Evolutionary conservation across 2,329 filamentous ascomycete species (phyloP).

Genomic region (Diaporthe ampelina): DNA sequence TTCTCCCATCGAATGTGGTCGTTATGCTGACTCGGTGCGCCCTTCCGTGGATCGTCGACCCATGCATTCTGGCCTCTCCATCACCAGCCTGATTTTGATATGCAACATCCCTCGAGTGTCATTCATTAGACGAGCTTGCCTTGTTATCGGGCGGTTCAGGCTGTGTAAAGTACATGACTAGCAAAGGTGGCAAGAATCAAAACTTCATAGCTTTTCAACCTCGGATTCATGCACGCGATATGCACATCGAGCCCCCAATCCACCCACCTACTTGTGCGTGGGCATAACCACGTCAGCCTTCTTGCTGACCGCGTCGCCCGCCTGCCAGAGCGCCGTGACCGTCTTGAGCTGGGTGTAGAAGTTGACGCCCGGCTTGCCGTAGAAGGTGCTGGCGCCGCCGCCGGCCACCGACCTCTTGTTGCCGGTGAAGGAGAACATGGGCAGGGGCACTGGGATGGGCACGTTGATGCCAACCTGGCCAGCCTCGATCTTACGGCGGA

Average conservation of each 20-base stretch:
- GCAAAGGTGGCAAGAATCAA: background rate
- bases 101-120: background rate
- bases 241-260: slow-evolving; percentile 55
- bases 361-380: slow-evolving; percentile 90
- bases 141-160: background rate
- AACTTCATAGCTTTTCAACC: background rate
- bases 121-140: background rate
- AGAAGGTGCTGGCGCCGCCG: slow-evolving; percentile 93
- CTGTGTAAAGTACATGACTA: background rate
- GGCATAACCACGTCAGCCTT: slow-evolving; percentile 84
- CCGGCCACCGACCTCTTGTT: slow-evolving; percentile 94
- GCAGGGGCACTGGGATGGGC: slow-evolving; percentile 79
- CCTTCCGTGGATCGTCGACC: background rate
- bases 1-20: background rate
- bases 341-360: slow-evolving; percentile 99
- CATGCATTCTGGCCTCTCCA: background rate
- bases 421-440: slow-evolving; percentile 80
- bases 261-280: slow-evolving; percentile 36
- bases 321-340: slow-evolving; percentile 90
- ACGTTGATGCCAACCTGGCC: slow-evolving; percentile 91
- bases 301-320: slow-evolving; percentile 78
- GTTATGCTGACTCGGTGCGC: background rate
- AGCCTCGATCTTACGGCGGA: slow-evolving; percentile 85
- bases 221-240: slow-evolving; percentile 28
- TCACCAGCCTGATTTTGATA: too few relatives aligned